Percentiles rank a stretch among this genome's conserved stretches.
These are phyloP conservation scores for Spencermartinsiella ligniputridi DNA, from an alignment of 1,139 yeast species.

Conservation along the genomic window DNA sequence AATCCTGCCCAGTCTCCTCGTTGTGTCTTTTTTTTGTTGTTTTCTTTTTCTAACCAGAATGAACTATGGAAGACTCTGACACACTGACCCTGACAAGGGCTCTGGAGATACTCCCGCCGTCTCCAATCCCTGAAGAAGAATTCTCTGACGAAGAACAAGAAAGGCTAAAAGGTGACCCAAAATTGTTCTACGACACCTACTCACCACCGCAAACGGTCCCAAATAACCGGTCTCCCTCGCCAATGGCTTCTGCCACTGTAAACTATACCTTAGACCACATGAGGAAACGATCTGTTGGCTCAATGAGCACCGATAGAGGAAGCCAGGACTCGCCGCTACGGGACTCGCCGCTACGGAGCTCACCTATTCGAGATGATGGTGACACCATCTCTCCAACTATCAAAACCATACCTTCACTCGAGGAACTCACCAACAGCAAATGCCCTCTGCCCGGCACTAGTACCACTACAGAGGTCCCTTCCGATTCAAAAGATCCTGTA, in stretches of 20 bases:
- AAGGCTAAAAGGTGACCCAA: neutral
- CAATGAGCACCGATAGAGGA: neutral
- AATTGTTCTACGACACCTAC: neutral
- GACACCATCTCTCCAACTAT: neutral
- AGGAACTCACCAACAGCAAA: neutral
- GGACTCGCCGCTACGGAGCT: neutral
- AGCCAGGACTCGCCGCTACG: neutral
- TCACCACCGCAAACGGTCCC: neutral
- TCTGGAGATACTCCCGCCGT: neutral
- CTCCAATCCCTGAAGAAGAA: conserved; percentile 1
- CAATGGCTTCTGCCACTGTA: neutral
- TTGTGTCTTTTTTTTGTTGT: too few relatives aligned
- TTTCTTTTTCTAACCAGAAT: neutral
- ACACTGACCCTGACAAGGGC: neutral
- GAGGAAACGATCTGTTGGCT: neutral
- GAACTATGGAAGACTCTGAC: neutral
- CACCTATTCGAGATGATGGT: neutral
- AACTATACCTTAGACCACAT: neutral
- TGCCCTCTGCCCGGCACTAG: neutral
- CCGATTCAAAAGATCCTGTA: neutral
- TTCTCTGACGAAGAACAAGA: neutral
- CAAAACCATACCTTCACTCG: neutral
- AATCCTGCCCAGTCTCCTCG: too few relatives aligned
- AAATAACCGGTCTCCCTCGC: neutral
- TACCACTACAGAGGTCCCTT: conserved; percentile 3